Evolutionary conservation across 1,284 basidiomycete genomes (phyloP).

Genomic region (Moesziomyces sp.): DNA sequence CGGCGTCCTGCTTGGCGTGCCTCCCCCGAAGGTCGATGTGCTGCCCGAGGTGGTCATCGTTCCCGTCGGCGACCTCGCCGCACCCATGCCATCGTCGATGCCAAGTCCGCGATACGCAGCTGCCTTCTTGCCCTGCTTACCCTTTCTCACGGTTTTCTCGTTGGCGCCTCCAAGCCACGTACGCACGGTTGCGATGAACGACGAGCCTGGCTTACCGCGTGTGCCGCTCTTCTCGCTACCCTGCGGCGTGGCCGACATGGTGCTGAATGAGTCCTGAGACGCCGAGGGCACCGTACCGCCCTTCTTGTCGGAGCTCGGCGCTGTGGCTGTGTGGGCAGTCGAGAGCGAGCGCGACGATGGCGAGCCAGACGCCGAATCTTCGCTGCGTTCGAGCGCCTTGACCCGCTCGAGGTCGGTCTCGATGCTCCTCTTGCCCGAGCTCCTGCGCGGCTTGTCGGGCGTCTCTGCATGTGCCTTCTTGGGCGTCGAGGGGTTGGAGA

Average conservation of each 20-base stretch:
- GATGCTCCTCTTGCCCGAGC: conserved; percentile 29
- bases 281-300: conserved; percentile 26
- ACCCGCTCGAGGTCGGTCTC: conserved; percentile 43
- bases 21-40: conserved; percentile 11
- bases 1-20: conserved; percentile 23
- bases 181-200: conserved; percentile 72
- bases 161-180: conserved; percentile 88
- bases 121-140: conserved; percentile 77
- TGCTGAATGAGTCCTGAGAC: conserved; percentile 59
- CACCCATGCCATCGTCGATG: conserved; percentile 18
- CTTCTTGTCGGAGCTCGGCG: conserved; percentile 8
- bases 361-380: conserved; percentile 21
- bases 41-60: conserved; percentile 19
- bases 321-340: neutral
- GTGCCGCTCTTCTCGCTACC: conserved; percentile 37
- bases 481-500: conserved; percentile 43
- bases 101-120: conserved; percentile 61
- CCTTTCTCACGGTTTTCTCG: conserved; percentile 79
- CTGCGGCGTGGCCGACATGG: conserved; percentile 40
- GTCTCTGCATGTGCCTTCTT: conserved; percentile 24
- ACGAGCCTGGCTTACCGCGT: conserved; percentile 40
- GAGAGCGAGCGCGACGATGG: conserved; percentile 17
- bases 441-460: conserved; percentile 31
- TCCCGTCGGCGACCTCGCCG: conserved; percentile 18
- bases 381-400: conserved; percentile 35